Evolutionary conservation across 169 alveolate species (phyloP).

Genomic region (Cystoisospora suis): DNA sequence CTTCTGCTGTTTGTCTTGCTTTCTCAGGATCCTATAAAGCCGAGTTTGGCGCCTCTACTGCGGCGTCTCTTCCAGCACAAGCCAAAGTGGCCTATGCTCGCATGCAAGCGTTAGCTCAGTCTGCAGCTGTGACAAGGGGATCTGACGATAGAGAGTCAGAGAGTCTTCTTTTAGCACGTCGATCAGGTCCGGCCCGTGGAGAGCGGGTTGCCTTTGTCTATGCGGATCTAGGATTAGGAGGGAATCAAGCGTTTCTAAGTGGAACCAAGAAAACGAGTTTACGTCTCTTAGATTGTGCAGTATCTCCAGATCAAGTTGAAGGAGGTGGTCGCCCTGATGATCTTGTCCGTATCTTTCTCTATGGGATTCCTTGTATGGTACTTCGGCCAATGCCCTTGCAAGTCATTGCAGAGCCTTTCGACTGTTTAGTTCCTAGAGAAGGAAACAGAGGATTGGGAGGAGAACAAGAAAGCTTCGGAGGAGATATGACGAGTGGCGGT

Average conservation of each 20-base stretch:
- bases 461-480: background rate
- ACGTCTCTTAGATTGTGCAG: slow-evolving; percentile 59
- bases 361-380: background rate
- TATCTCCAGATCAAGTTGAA: slow-evolving; percentile 54
- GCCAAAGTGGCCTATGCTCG: slow-evolving; percentile 63
- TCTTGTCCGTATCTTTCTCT: background rate
- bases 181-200: background rate
- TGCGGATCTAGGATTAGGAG: background rate
- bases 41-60: slow-evolving; percentile 61
- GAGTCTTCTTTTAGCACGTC: background rate
- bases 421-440: too few species aligned
- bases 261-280: background rate
- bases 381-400: slow-evolving; percentile 10
- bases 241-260: background rate
- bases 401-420: too few species aligned
- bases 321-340: slow-evolving; percentile 49
- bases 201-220: slow-evolving; percentile 31
- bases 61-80: slow-evolving; percentile 63
- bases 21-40: slow-evolving; percentile 57
- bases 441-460: too few species aligned
- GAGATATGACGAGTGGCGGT: background rate
- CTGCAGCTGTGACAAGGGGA: too few species aligned
- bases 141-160: background rate
- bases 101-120: background rate
- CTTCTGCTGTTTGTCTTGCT: too few species aligned